phyloP scores from a whole-genome alignment of 2,329 filamentous ascomycete genomes.

The Verticillium klebahnii region DNA sequence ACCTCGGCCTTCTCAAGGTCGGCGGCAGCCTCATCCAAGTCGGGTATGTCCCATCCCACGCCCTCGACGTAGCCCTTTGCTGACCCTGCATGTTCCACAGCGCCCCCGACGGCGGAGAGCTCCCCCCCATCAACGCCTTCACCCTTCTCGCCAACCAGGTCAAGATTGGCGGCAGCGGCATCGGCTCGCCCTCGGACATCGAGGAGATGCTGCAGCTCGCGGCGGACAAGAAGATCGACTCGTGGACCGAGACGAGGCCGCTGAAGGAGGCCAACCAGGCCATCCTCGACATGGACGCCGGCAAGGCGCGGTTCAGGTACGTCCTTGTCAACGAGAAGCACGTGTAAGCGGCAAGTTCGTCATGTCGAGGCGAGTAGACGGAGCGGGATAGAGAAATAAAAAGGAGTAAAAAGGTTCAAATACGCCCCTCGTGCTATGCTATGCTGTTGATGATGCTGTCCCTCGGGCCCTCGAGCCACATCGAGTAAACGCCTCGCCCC shows the following conservation, averaged over 20 bases:
- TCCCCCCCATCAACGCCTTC: constrained; percentile 17
- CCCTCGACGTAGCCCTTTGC: background rate
- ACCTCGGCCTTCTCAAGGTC: constrained; percentile 44
- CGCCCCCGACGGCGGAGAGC: constrained; percentile 34
- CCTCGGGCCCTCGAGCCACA: background rate
- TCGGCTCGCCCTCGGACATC: constrained; percentile 43
- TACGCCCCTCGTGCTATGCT: background rate
- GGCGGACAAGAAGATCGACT: constrained; percentile 46
- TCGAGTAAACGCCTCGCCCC: background rate
- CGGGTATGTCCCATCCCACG: constrained; percentile 8
- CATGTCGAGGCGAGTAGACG: background rate
- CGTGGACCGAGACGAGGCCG: constrained; percentile 46
- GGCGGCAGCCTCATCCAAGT: constrained; percentile 19
- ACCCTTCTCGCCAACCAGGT: constrained; percentile 39
- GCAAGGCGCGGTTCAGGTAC: constrained; percentile 40
- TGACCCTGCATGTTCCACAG: background rate
- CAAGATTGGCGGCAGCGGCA: constrained; percentile 35
- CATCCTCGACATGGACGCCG: constrained; percentile 47
- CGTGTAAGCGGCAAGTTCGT: background rate
- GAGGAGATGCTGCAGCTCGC: constrained; percentile 52
- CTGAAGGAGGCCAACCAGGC: constrained; percentile 49
- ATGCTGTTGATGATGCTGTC: background rate
- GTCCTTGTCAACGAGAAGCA: constrained; percentile 33
- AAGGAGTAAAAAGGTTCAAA: background rate
- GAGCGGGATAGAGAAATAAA: background rate